Evolutionary conservation across 73 alveolate genomes (phyloP).

Genomic region (Diophrys appendiculata): DNA sequence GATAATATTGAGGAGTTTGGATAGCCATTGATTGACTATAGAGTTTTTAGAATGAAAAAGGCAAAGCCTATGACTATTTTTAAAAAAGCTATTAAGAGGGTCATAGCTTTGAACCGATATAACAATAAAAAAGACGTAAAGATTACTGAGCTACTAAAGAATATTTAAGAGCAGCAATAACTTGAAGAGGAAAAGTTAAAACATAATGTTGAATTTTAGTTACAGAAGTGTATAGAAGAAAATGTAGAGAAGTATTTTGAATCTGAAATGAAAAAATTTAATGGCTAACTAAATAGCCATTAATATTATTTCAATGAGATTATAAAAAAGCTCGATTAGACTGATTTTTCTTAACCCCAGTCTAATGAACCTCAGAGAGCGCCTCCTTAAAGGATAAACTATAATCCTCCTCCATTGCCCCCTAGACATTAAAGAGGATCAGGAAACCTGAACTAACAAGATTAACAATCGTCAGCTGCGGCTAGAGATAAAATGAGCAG

Average conservation of each 20-base stretch:
- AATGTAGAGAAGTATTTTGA: not conserved
- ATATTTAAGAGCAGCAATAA: not conserved
- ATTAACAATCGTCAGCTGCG: too few relatives aligned
- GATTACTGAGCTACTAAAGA: slow-evolving; percentile 4
- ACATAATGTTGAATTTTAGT: not conserved
- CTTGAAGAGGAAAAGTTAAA: not conserved
- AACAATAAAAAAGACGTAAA: slow-evolving; percentile 3
- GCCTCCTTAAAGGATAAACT: too few relatives aligned
- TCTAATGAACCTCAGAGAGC: too few relatives aligned
- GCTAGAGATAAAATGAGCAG: too few relatives aligned
- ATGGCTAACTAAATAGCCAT: not conserved
- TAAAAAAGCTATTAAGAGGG: not conserved
- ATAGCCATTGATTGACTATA: slow-evolving; percentile 2
- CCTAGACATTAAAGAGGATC: too few relatives aligned
- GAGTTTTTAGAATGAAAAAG: not conserved
- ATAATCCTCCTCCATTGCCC: too few relatives aligned
- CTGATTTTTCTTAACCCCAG: too few relatives aligned
- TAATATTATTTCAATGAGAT: not conserved
- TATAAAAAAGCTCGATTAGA: not conserved
- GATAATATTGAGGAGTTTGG: slow-evolving; percentile 1
- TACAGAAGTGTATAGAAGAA: not conserved
- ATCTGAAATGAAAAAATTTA: not conserved
- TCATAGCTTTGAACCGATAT: slow-evolving; percentile 2
- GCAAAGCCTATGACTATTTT: not conserved
- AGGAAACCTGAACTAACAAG: too few relatives aligned